Base-by-base conservation (phyloP, 2,329 filamentous ascomycete genomes). In the Microcyclosporella mali region DNA sequence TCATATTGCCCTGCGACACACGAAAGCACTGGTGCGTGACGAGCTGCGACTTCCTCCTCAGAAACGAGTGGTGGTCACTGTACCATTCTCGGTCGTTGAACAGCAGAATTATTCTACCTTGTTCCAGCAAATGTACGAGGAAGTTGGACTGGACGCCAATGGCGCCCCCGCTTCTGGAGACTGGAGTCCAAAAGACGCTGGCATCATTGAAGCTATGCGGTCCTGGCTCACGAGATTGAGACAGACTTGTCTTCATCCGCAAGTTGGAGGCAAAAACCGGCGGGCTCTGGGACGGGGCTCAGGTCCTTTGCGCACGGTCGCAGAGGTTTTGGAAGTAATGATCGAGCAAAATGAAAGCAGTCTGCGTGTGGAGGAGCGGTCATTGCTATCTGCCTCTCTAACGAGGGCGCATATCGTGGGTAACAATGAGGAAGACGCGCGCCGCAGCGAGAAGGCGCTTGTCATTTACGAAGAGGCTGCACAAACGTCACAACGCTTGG, bases 271-370 rank as follows among this genome's bases (percentile, higher is more conserved):
- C 8, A 77, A 76, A 25, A 84, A 83, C 52, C 73, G 82, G 11
- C 77, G 75, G 48, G 75, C 77, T 0, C 65, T 86, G 4, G 82
- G 82, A 1, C 60, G 64, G 15, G 73, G 76, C 33, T 78, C 73
- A 37, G 73, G 72, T 40, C 82, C 86, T 0, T 72, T 95, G 51
- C 77, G 85, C 10, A 94, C 89, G 0, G 83, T 95, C 1, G 78
- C 82, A 14, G 86, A 97, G 63, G 90, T 97, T 1, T 70, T 98
- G 9, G 82, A 88, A 51, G 81, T 83, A 3, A 95, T 98, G 90
- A 83, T 95, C 45, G 88, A 95, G 42, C 82, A 90, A 57, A 88
- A 84, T 33, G 85, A 90, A 44, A 70, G 70, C 4, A 61, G 67
- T 1, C 76, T 90, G 43, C 77, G 82, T 39, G 66, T 74, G 0